phyloP scores from a whole-genome alignment of 768 basidiomycete genomes.

The Boletus rufocinnamomeus region DNA sequence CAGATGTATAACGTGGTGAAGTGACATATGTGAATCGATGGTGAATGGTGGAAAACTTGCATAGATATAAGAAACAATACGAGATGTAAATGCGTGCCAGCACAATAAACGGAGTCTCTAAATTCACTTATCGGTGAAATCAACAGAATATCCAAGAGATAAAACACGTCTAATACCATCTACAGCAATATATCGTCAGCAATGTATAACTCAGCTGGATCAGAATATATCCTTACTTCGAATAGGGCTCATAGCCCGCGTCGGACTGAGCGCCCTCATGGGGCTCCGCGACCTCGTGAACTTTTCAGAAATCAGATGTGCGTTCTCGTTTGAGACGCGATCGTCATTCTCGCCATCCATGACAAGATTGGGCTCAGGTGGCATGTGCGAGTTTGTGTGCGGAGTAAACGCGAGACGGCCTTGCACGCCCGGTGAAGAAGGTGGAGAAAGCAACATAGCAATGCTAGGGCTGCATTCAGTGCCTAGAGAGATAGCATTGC shows the following conservation, averaged over 20 bases:
- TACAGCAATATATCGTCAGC: slow-evolving; percentile 15
- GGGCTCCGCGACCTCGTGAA: slow-evolving; percentile 16
- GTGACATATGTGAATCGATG: neutral
- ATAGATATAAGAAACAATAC: neutral
- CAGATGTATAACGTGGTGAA: neutral
- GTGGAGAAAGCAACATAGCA: slow-evolving; percentile 31
- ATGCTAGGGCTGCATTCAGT: slow-evolving; percentile 13
- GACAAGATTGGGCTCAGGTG: neutral
- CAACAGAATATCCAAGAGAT: slow-evolving; percentile 19
- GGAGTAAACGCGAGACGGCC: slow-evolving; percentile 6
- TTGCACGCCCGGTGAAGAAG: slow-evolving; percentile 16
- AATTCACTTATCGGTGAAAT: slow-evolving; percentile 14
- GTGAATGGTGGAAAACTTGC: neutral
- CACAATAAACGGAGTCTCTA: neutral
- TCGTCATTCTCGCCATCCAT: neutral
- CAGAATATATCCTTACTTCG: slow-evolving; percentile 16
- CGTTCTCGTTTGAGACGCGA: neutral
- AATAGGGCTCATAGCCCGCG: slow-evolving; percentile 32
- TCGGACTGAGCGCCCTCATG: slow-evolving; percentile 34
- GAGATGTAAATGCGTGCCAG: neutral
- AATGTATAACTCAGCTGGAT: neutral
- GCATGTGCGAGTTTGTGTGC: slow-evolving; percentile 6
- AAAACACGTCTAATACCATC: slow-evolving; percentile 34
- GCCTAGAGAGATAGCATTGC: slow-evolving; percentile 4
- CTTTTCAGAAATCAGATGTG: neutral